Conservation (phyloP, 768 basidiomycete species). For the Serendipita sp. region DNA sequence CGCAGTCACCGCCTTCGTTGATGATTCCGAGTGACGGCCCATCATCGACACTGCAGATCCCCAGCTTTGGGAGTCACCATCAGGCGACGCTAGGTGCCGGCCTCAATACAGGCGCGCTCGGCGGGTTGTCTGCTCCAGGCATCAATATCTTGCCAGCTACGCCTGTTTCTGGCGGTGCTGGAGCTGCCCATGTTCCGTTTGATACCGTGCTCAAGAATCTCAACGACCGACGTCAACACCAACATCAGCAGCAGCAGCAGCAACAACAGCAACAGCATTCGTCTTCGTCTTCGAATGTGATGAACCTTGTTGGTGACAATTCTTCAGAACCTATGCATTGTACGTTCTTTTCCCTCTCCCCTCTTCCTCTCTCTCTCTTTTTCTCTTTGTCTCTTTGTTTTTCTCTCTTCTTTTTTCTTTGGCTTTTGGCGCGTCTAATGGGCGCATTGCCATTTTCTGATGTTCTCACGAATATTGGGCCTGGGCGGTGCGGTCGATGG, state of each 20-base stretch:
- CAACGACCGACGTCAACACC: conserved; percentile 28
- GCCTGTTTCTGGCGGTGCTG: conserved; percentile 42
- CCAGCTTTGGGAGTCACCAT: conserved; percentile 20
- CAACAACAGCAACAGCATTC: conserved; percentile 17
- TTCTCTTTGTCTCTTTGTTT: conserved; percentile 3
- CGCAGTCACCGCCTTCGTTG: conserved; percentile 48
- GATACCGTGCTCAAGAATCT: conserved; percentile 34
- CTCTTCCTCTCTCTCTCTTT: conserved; percentile 8
- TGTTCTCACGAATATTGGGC: conserved; percentile 1
- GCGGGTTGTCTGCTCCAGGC: conserved; percentile 34
- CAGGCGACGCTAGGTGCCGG: conserved; percentile 48
- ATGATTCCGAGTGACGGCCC: conserved; percentile 29
- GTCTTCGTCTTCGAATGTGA: conserved; percentile 15
- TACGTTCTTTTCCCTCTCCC: not conserved
- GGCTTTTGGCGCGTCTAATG: not conserved
- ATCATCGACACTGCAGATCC: conserved; percentile 21
- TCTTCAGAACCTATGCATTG: conserved; percentile 18
- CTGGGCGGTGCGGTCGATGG: not conserved
- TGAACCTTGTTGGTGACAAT: conserved; percentile 24
- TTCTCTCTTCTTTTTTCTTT: conserved; percentile 7
- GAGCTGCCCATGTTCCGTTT: conserved; percentile 37
- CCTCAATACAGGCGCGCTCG: conserved; percentile 16
- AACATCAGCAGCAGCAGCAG: conserved; percentile 18
- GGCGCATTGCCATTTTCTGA: not conserved
- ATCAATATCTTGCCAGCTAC: conserved; percentile 75